phyloP scores from a whole-genome alignment of 1,139 yeast species.

The Geotrichum citri-aurantii region DNA sequence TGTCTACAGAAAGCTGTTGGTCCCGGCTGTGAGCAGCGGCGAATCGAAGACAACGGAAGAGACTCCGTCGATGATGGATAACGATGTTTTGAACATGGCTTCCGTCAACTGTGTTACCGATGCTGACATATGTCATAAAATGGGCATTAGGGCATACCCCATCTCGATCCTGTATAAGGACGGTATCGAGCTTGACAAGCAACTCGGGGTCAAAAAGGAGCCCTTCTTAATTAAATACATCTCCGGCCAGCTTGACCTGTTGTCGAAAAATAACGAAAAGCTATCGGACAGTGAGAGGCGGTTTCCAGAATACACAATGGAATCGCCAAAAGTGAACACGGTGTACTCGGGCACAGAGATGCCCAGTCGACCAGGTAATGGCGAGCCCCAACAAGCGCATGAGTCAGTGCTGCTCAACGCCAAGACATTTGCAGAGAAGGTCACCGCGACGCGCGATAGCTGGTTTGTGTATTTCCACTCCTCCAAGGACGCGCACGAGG shows the following conservation, averaged over 20 bases:
- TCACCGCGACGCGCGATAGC: slow-evolving; percentile 29
- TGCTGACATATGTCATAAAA: slow-evolving; percentile 38
- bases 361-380: not conserved
- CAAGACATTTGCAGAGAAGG: slow-evolving; percentile 23
- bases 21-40: not conserved
- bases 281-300: not conserved
- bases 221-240: slow-evolving; percentile 5
- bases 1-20: slow-evolving; percentile 21
- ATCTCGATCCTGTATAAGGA: slow-evolving; percentile 33
- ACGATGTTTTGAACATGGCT: slow-evolving; percentile 33
- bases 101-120: slow-evolving; percentile 38
- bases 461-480: slow-evolving; percentile 41
- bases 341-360: not conserved
- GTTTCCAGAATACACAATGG: not conserved
- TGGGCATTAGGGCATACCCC: slow-evolving; percentile 34
- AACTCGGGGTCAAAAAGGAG: slow-evolving; percentile 8
- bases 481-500: slow-evolving; percentile 39
- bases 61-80: slow-evolving; percentile 18
- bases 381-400: slow-evolving; percentile 24
- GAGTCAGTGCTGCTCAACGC: slow-evolving; percentile 24
- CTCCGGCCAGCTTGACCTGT: slow-evolving; percentile 1
- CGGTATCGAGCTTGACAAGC: slow-evolving; percentile 29
- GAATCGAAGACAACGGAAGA: not conserved
- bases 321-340: not conserved
- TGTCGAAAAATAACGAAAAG: not conserved